phyloP scores from a whole-genome alignment of 495 filamentous ascomycete genomes.

The Penicillium parvum region DNA sequence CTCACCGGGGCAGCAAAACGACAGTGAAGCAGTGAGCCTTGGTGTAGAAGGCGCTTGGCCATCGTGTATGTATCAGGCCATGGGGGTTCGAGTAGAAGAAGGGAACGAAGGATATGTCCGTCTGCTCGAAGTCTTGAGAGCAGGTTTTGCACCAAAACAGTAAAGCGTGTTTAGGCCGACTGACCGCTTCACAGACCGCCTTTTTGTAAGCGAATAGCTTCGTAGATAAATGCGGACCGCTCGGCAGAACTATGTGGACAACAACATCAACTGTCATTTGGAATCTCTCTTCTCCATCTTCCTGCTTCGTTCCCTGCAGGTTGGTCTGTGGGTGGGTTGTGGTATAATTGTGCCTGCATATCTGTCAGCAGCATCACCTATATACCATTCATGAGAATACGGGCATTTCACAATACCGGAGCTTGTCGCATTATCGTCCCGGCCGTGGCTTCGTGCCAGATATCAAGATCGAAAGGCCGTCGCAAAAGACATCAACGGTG shows the following conservation, averaged over 20 bases:
- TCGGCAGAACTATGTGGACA: no score
- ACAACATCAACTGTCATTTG: no score
- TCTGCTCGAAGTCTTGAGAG: constrained; percentile 10
- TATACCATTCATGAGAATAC: no score
- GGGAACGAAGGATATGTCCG: not conserved
- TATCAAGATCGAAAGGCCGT: constrained; percentile 5
- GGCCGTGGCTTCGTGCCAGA: constrained; percentile 13
- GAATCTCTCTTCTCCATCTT: no score
- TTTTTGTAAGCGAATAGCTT: no score
- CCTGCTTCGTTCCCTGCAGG: no score
- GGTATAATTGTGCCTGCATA: no score
- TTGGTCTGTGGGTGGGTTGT: not conserved
- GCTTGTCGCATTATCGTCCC: constrained; percentile 1
- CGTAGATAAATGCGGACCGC: no score
- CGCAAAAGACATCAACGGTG: not conserved
- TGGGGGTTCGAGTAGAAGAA: constrained; percentile 10
- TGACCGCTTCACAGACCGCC: constrained; percentile 10
- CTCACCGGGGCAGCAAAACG: constrained; percentile 26
- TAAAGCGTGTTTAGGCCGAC: constrained; percentile 10
- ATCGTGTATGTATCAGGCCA: constrained; percentile 36
- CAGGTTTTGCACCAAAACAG: constrained; percentile 12
- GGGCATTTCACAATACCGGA: not conserved
- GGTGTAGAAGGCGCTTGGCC: constrained; percentile 36
- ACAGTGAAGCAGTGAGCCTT: constrained; percentile 26
- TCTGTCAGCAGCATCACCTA: no score